Conservation (phyloP, 352 stramenopile genomes). For the Globisporangium splendens region DNA sequence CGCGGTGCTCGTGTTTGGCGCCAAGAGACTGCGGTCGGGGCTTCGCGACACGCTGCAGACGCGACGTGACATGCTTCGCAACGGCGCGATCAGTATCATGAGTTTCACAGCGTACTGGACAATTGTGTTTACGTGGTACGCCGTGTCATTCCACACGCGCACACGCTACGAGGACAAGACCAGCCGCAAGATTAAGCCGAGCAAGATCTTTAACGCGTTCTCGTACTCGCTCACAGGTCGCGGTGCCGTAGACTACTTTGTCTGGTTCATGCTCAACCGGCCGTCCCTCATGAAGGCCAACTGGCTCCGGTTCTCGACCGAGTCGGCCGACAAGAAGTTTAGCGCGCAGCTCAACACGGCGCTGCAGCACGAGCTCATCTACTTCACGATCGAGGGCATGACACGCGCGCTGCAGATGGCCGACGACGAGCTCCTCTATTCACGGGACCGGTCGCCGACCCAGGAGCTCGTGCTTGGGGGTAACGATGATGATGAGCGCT, state of each 20-base stretch:
- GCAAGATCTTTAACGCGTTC: conserved; percentile 60
- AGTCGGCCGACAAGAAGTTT: conserved; percentile 79
- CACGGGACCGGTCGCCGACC: conserved; percentile 43
- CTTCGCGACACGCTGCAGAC: conserved; percentile 73
- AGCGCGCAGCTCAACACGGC: conserved; percentile 86
- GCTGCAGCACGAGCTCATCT: conserved; percentile 85
- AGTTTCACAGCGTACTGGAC: conserved; percentile 86
- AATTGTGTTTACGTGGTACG: conserved; percentile 77
- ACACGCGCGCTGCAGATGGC: conserved; percentile 64
- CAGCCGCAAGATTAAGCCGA: conserved; percentile 31
- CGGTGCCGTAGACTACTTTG: conserved; percentile 71
- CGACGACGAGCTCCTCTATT: conserved; percentile 54
- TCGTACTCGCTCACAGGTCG: conserved; percentile 65
- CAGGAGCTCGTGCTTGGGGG: conserved; percentile 31
- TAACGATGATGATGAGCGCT: not conserved
- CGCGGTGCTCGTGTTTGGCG: conserved; percentile 54
- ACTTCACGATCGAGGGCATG: conserved; percentile 90
- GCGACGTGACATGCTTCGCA: conserved; percentile 73
- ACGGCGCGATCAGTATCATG: conserved; percentile 73
- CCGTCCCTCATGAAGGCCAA: conserved; percentile 46
- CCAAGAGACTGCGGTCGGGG: conserved; percentile 63
- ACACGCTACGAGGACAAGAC: conserved; percentile 32
- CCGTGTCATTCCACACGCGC: conserved; percentile 62
- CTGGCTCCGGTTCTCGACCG: conserved; percentile 75
- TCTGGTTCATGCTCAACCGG: conserved; percentile 87